Evolutionary conservation across 495 filamentous ascomycete species (phyloP).

Genomic region (Thozetella sp.): DNA sequence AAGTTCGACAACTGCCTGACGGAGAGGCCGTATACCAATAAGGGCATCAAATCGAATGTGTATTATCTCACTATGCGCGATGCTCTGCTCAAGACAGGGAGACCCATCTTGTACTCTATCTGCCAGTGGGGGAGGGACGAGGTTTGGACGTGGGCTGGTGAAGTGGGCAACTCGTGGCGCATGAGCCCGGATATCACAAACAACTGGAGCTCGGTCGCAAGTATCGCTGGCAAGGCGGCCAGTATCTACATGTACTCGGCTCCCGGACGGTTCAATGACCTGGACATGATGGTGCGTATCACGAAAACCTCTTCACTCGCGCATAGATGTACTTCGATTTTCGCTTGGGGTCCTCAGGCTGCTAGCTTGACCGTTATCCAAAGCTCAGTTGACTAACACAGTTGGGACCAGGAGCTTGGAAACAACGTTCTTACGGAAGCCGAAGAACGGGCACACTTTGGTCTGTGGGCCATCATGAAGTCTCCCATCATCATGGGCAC

Average conservation of each 20-base stretch:
- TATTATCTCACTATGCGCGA: too few species aligned
- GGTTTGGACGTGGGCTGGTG: slow-evolving; percentile 41
- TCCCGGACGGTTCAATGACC: slow-evolving; percentile 44
- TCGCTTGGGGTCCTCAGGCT: too few species aligned
- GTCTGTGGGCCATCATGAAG: slow-evolving; percentile 51
- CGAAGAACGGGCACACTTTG: slow-evolving; percentile 49
- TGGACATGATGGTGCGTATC: slow-evolving; percentile 52
- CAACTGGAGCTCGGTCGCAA: slow-evolving; percentile 47
- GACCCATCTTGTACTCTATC: slow-evolving; percentile 14
- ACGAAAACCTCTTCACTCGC: too few species aligned
- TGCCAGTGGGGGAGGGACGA: slow-evolving; percentile 44
- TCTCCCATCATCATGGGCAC: slow-evolving; percentile 50
- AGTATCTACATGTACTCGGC: slow-evolving; percentile 32
- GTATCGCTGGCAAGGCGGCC: slow-evolving; percentile 49
- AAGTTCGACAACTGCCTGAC: too few species aligned
- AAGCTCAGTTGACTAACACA: too few species aligned
- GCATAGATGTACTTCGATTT: too few species aligned
- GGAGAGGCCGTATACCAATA: too few species aligned
- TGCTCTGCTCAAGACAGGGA: slow-evolving; percentile 9
- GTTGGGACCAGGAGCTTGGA: slow-evolving; percentile 39
- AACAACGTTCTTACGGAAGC: slow-evolving; percentile 6
- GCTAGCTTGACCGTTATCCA: too few species aligned
- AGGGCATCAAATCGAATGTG: too few species aligned
- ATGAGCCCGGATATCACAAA: slow-evolving; percentile 51
- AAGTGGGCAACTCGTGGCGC: slow-evolving; percentile 56